These are phyloP conservation scores for Gossypium herbaceum DNA, from an alignment of 345 rosid genomes.

Conservation along the genomic window DNA sequence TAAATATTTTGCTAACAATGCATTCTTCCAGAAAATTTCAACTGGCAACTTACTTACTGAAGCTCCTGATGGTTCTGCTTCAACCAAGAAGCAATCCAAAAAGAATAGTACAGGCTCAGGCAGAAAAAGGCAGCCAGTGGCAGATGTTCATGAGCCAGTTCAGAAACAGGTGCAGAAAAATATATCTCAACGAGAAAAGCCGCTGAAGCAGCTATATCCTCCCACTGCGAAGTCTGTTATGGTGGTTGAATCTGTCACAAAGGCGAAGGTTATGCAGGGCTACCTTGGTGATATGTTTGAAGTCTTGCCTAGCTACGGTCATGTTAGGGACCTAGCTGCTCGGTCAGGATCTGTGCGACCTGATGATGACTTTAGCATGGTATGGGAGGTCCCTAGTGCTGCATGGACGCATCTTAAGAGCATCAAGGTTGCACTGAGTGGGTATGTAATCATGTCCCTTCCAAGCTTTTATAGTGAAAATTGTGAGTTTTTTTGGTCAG, in stretches of 20 bases:
- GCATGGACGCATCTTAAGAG: slow-evolving; percentile 99
- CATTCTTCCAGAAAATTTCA: slow-evolving; percentile 40
- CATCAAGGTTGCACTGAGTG: slow-evolving; percentile 78
- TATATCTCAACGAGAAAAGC: slow-evolving; percentile 37
- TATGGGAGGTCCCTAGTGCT: slow-evolving; percentile 96
- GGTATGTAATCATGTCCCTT: slow-evolving; percentile 42
- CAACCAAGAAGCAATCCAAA: slow-evolving; percentile 34
- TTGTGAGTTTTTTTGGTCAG: slow-evolving; percentile 4
- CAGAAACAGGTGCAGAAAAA: slow-evolving; percentile 35
- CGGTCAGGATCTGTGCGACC: slow-evolving; percentile 98
- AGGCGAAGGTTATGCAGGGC: slow-evolving; percentile 91
- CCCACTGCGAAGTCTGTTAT: slow-evolving; percentile 78
- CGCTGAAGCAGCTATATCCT: slow-evolving; percentile 62
- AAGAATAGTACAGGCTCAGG: slow-evolving; percentile 32
- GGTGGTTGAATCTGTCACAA: slow-evolving; percentile 88
- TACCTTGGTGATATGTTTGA: slow-evolving; percentile 89
- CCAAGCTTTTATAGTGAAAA: slow-evolving; percentile 1
- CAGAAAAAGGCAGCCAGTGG: slow-evolving; percentile 31
- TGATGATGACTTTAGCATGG: slow-evolving; percentile 96
- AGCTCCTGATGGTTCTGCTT: slow-evolving; percentile 30
- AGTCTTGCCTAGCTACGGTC: slow-evolving; percentile 96
- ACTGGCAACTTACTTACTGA: slow-evolving; percentile 20
- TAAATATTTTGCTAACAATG: slow-evolving; percentile 28
- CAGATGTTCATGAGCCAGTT: slow-evolving; percentile 27
- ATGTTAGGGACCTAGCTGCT: slow-evolving; percentile 92